Base-by-base conservation (phyloP, 1,139 yeast species). In the Pichia sp. region DNA sequence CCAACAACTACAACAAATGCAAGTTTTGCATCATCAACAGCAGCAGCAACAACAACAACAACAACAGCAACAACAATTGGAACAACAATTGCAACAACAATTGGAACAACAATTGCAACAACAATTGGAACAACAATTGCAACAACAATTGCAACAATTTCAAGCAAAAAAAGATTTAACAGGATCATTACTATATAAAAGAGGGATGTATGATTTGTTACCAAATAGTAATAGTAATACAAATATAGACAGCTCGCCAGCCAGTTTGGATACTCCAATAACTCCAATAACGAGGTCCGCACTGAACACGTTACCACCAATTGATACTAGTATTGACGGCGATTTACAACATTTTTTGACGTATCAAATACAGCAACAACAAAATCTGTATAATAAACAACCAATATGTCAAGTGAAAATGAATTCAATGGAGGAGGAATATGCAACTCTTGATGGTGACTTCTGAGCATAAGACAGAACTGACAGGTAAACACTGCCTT, bases 401-500 rank as follows among this genome's bases (percentile, higher is more conserved):
- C 28, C 13, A 22, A 4, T 3, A 39, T 36, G 11, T 19, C 41
- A 36, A 19, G 9, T 19, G 25, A 18, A 36, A 11, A 5, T 9
- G 16, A 36, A 10, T 25, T 3, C 30, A 25, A 6, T 43, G 19
- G 56, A 51, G 10, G 57, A 55, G 5, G 55, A 54, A 13, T 57
- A 42, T 34, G 56, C 56, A 16, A 51, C 56, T 5, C 47, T 55
- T 22, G 60, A 56, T 43, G 59, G 54, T 27, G 60, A 56, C 43
- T 36, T 19, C 22, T 10, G 18, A 48, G 33, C 28, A 9, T 18
- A 3, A 13, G 5, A 28, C 9, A 5, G 28, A n/a, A 14, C 28
- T 9, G 29, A n/a, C 19, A 14, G 5, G 19, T 34, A 19, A n/a
- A 34, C 11, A 34, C n/a, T 34, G n/a, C n/a, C n/a, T n/a, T 34